Percentiles rank a stretch among this genome's conserved stretches.
Evolutionary conservation across 1,139 yeast genomes (phyloP).

Genomic region (Debaryomyces sp.): DNA sequence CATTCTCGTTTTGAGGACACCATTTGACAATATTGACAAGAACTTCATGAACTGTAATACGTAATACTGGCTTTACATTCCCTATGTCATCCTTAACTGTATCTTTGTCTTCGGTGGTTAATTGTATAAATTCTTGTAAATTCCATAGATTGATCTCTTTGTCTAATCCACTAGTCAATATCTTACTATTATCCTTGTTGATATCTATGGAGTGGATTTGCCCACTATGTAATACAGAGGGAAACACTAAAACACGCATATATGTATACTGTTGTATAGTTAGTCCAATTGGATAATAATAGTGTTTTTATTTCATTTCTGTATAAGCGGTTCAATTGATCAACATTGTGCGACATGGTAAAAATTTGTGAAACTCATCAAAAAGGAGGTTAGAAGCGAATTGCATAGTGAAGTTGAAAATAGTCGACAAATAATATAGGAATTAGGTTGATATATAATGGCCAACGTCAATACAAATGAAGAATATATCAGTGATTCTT

Average conservation of each 20-base stretch:
- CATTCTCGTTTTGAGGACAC: conserved; percentile 25
- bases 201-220: conserved; percentile 39
- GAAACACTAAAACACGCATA: conserved; percentile 39
- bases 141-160: conserved; percentile 44
- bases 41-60: conserved; percentile 20
- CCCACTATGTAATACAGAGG: conserved; percentile 39
- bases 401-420: background rate
- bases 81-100: conserved; percentile 18
- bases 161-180: conserved; percentile 48
- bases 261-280: background rate
- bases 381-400: conserved; percentile 1
- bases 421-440: background rate
- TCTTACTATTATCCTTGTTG: conserved; percentile 22
- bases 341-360: conserved; percentile 4
- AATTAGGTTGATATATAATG: conserved; percentile 16
- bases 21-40: conserved; percentile 36
- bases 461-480: conserved; percentile 26
- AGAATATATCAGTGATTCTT: conserved; percentile 49
- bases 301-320: background rate
- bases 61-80: conserved; percentile 20
- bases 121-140: conserved; percentile 22
- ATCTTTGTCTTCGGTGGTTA: conserved; percentile 3
- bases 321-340: background rate
- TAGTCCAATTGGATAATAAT: background rate
- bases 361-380: conserved; percentile 7